These are phyloP conservation scores for Fusarium devonianum DNA, from an alignment of 2,329 filamentous ascomycete genomes.

Conservation along the genomic window DNA sequence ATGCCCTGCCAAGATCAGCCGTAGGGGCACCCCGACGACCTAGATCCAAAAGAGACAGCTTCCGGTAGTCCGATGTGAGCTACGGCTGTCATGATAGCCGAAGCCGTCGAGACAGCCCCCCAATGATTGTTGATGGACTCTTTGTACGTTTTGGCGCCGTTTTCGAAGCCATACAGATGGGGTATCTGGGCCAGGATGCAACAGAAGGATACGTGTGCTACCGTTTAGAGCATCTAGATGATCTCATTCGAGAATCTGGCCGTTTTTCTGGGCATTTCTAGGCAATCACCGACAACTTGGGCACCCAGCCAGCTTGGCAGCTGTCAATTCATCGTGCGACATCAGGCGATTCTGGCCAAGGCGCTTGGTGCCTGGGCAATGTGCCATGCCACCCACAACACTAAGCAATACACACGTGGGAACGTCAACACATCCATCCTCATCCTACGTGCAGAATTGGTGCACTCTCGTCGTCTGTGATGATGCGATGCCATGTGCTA, in stretches of 20 bases:
- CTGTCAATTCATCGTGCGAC: constrained; percentile 2
- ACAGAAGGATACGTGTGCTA: not conserved
- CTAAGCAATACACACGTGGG: constrained; percentile 12
- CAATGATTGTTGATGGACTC: constrained; percentile 2
- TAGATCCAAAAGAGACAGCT: constrained; percentile 36
- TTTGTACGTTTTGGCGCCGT: constrained; percentile 14
- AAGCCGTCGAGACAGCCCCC: constrained; percentile 34
- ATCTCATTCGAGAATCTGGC: constrained; percentile 10
- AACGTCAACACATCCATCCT: not conserved
- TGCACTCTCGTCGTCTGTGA: constrained; percentile 2
- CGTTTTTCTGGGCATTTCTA: not conserved
- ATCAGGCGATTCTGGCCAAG: constrained; percentile 8
- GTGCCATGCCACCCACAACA: not conserved
- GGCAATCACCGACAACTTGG: constrained; percentile 6
- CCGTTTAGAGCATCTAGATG: not conserved
- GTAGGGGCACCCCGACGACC: constrained; percentile 13
- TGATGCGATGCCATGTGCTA: constrained; percentile 26
- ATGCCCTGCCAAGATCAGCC: not conserved
- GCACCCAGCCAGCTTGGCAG: constrained; percentile 18
- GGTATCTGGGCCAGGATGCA: not conserved
- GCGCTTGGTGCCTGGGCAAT: constrained; percentile 12
- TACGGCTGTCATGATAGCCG: constrained; percentile 42
- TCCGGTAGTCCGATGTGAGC: constrained; percentile 36
- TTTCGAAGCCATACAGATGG: not conserved
- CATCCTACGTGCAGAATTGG: constrained; percentile 10